Evolutionary conservation across 495 filamentous ascomycete species (phyloP).

Genomic region (Penicillium ucsense): DNA sequence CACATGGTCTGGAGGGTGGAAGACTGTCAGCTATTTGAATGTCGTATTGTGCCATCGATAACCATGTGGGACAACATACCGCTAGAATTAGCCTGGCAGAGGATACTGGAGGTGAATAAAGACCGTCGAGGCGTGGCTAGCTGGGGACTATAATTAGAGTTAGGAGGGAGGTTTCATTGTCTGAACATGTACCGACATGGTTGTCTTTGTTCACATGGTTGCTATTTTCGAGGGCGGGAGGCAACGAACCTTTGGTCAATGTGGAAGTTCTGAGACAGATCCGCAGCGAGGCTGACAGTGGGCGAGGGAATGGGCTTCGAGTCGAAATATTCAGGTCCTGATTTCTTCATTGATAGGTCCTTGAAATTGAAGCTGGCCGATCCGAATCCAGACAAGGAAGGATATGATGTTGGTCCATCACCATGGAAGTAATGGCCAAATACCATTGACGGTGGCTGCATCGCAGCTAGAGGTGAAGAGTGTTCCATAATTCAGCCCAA

Average conservation of each 20-base stretch:
- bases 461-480: constrained; percentile 87
- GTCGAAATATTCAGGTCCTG: constrained; percentile 62
- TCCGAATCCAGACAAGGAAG: constrained; percentile 48
- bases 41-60: neutral
- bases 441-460: constrained; percentile 69
- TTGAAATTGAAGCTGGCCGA: constrained; percentile 62
- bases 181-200: constrained; percentile 1
- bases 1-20: constrained; percentile 40
- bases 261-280: constrained; percentile 93
- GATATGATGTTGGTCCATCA: constrained; percentile 42
- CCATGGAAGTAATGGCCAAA: constrained; percentile 45
- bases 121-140: constrained; percentile 85
- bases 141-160: constrained; percentile 59
- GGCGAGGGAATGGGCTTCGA: constrained; percentile 73
- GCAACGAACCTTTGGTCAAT: constrained; percentile 72
- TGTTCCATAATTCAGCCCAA: constrained; percentile 57
- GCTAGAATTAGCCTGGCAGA: constrained; percentile 54
- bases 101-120: constrained; percentile 76
- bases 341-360: constrained; percentile 60
- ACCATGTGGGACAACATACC: constrained; percentile 44
- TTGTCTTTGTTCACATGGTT: neutral
- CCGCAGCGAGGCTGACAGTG: constrained; percentile 77
- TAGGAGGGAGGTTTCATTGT: constrained; percentile 5
- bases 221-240: neutral
- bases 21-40: constrained; percentile 1